A percentile compares a stretch with the other conserved stretches of the same genome.
Conservation (phyloP, 2,329 filamentous ascomycete species). For the Cordyceps tenuipes region DNA sequence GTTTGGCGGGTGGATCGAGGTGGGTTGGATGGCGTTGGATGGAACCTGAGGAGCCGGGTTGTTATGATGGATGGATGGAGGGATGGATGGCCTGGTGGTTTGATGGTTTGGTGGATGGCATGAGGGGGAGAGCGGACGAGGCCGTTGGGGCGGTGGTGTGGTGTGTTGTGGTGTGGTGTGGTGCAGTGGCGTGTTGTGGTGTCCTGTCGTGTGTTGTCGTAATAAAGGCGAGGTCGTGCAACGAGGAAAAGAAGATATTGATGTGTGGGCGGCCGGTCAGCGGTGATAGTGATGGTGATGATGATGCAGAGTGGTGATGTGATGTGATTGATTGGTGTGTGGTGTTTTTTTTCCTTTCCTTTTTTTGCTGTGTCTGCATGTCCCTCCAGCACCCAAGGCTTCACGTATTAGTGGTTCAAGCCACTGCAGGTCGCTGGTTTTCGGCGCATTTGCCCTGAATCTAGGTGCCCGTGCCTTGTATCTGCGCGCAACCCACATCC, state of each 20-base stretch:
- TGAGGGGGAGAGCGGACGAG: background rate
- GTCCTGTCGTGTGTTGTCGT: background rate
- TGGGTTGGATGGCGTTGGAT: background rate
- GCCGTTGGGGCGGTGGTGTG: background rate
- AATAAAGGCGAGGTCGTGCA: background rate
- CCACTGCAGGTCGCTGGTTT: background rate
- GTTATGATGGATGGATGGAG: background rate
- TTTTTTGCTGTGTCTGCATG: background rate
- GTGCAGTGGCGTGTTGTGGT: background rate
- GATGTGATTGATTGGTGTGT: background rate
- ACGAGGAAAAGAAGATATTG: background rate
- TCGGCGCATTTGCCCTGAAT: background rate
- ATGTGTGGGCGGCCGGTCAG: background rate
- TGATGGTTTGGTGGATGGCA: background rate
- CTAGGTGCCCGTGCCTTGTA: background rate
- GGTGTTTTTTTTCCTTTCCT: background rate
- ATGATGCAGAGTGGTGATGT: background rate
- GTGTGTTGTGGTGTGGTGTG: background rate
- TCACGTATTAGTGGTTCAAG: background rate
- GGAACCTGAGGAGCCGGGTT: background rate
- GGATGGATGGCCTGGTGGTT: background rate
- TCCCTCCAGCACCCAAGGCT: background rate
- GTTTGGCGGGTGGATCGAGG: constrained; percentile 4
- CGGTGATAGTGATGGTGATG: no score
- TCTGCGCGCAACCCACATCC: background rate